Conservation (phyloP, 768 basidiomycete species). For the Lactifluus hygrophoroides region DNA sequence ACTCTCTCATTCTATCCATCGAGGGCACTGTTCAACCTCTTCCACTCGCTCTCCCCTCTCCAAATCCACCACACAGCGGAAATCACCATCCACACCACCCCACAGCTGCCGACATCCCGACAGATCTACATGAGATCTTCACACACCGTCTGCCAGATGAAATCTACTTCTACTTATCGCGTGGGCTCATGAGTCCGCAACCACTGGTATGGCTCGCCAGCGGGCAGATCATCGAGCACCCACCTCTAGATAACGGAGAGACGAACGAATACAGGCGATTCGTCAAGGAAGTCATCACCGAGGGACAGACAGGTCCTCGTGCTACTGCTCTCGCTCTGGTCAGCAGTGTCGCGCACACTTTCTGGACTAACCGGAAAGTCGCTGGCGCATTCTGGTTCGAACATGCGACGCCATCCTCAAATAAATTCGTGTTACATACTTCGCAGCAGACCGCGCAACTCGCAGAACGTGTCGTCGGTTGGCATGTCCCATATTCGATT, state of each 20-base stretch:
- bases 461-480: conserved; percentile 78
- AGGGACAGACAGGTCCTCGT: conserved; percentile 87
- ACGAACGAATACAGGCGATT: conserved; percentile 92
- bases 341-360: conserved; percentile 66
- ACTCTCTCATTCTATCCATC: conserved; percentile 80
- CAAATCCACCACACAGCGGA: conserved; percentile 39
- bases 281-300: conserved; percentile 92
- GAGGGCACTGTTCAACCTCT: conserved; percentile 79
- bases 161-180: conserved; percentile 91
- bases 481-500: conserved; percentile 78
- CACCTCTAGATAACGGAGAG: conserved; percentile 91
- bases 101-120: conserved; percentile 81
- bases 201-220: conserved; percentile 92
- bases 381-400: conserved; percentile 73
- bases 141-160: conserved; percentile 92
- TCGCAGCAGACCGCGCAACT: conserved; percentile 75
- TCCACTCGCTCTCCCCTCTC: conserved; percentile 54
- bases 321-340: conserved; percentile 86
- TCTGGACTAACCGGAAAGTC: conserved; percentile 77
- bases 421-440: conserved; percentile 61
- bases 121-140: conserved; percentile 91
- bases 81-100: conserved; percentile 58
- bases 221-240: conserved; percentile 76
- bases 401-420: conserved; percentile 34
- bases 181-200: conserved; percentile 82